Evolutionary conservation across 768 basidiomycete genomes (phyloP), one percentile per base, ranked within the genome.

Genomic region (Exidia glandulosa): DNA sequence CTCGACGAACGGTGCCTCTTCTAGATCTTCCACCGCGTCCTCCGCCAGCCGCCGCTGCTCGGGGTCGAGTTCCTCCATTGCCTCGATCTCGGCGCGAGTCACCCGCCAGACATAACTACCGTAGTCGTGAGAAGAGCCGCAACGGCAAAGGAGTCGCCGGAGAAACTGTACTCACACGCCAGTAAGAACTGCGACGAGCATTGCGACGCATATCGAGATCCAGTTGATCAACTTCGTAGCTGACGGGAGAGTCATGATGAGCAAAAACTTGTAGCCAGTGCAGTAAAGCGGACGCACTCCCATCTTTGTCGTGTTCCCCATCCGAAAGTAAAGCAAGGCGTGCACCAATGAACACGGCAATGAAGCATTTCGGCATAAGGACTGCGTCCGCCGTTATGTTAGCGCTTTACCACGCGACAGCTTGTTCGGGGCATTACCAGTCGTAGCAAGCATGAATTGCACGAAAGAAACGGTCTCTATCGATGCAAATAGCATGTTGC

Each of bases 311-410:
- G 62, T 84, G 81, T 64, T 86, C 79, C 34, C 87, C 88, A 65
- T 93, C 90, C 10, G 90, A 86, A 16, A 93, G 73, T 12, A 75
- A 75, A 41, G 87, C 87, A 47, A 91, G 80, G 30, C 82, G 81
- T 2, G 86, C 85, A 2, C 90, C 91, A 57, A 92, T 82, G 71
- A 91, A 90, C 14, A 86, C 82, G 61, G 87, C 81, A 30, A 93
- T 75, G 32, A 85, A 69, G 4, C 87, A 73, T 67, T 85, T 91
- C 27, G 91, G 90, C 48, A 84, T 81, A 9, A 84, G 75, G 67
- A 82, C 84, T 45, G 16, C 12, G 41, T 5, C 27, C 34, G 7
- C 7, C 34, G 16, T 36, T 36, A 14, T 19, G 27, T 3, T 57
- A 47, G 56, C 45, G 54, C 5, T 50, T 54, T 57, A 16, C 7